These are phyloP conservation scores for Porphyrellus cyaneotinctus DNA, from an alignment of 768 basidiomycete species.

Conservation along the genomic window DNA sequence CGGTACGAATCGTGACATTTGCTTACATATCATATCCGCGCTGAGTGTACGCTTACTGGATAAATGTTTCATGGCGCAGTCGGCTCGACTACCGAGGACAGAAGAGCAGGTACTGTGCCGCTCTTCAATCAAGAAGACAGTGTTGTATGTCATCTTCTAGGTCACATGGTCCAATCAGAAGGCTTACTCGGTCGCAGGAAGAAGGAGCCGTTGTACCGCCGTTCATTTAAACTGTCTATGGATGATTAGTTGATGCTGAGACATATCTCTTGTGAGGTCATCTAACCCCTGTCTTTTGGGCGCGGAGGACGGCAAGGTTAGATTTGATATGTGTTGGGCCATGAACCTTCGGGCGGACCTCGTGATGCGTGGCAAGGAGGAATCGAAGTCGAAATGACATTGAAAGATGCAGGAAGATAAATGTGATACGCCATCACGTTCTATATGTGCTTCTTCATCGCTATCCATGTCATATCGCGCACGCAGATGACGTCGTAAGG, in stretches of 20 bases:
- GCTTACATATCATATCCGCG: neutral
- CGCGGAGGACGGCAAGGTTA: slow-evolving; percentile 8
- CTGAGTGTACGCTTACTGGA: neutral
- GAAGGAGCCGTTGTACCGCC: neutral
- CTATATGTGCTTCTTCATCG: neutral
- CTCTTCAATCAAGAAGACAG: neutral
- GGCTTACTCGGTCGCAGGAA: neutral
- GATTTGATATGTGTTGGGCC: slow-evolving; percentile 1
- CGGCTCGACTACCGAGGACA: neutral
- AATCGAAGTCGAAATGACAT: neutral
- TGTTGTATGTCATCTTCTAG: neutral
- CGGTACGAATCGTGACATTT: neutral
- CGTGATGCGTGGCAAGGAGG: neutral
- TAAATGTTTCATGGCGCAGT: neutral
- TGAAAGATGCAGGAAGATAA: neutral
- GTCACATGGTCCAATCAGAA: neutral
- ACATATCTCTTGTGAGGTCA: neutral
- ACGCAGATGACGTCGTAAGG: neutral
- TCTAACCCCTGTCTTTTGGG: neutral
- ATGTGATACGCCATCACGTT: slow-evolving; percentile 4
- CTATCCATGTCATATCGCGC: neutral
- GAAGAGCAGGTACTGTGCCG: neutral
- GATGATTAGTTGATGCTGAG: neutral
- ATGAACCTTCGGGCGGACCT: slow-evolving; percentile 15
- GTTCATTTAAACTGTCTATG: neutral